Evolutionary conservation across 1,139 yeast species (phyloP), one percentile per base, ranked within the genome.

Genomic region (Keqinozyma sinolaborantium): DNA sequence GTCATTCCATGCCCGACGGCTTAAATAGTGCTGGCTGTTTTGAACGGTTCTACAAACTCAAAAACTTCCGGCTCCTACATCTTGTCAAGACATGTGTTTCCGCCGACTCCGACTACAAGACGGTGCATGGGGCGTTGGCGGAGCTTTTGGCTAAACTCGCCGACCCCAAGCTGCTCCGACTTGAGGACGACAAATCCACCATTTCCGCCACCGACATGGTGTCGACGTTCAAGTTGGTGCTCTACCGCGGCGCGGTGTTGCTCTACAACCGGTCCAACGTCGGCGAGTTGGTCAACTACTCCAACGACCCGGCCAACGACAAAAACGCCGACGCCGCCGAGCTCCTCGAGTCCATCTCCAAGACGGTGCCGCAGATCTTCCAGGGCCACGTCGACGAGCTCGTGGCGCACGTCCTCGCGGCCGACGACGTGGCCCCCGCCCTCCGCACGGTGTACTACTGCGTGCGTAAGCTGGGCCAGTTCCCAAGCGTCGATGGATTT

Each of bases 221-320:
- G 2, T 56, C 62, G 1, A 70, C 73, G 14, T 58, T 85, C 38
- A 73, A 75, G 39, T 56, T 81, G 4, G 49, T 87, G 20, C 47
- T 84, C 25, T 77, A 77, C 42, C 67, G 95, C 38, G 58, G 83
- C 0, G 71, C 92, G 0, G 70, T 76, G 24, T 58, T 83, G 13
- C 49, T 82, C 15, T 81, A 73, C 56, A 88, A 87, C 56, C 72
- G 73, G 44, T 74, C 85, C 19, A 83, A 79, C 43, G 66, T 86
- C 16, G 58, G 72, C 0, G 68, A 74, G 20, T 57, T 86, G 18
- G 58, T 84, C 15, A 65, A 64, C 19, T 51, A 65, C 18, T 64
- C 79, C 4, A 68, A 67, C 31, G 63, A 64, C 26, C n/a, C 51
- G 0, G 31, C 47, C 2, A 54, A 58, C 27, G 51, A 55, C 6